Base-by-base conservation (phyloP, 1,284 basidiomycete genomes). In the Flammula alnicola region DNA sequence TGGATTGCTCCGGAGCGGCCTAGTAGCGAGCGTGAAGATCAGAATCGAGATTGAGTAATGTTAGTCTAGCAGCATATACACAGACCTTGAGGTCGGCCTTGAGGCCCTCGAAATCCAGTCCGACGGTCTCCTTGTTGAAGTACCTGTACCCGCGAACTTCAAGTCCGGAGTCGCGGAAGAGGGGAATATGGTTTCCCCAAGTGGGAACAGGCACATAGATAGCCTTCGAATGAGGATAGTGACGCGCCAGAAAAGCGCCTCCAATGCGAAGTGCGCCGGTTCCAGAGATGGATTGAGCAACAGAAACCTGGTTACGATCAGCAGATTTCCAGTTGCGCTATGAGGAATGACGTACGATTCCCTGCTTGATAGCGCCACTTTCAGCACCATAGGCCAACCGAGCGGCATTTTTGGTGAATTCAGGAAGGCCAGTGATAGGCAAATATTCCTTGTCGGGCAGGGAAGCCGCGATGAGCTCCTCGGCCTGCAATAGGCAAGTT, bases 251-350 rank as follows among this genome's bases (percentile, higher is more conserved):
- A 81, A 99, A 99, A 42, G 91, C 92, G 63, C 91, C 95, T 51
- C 93, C 96, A 72, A 99, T 95, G 58, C 97, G 86, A 55, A 99
- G 89, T 25, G 97, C 97, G 63, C 97, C 97, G 16, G 97, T 99
- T 27, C 97, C 97, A 22, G 96, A 98, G 71, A 99, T 97, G 52
- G 95, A 90, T 73, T 99, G 97, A 22, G 95, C 93, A 57, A 93
- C 83, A 33, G 97, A 88, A 63, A 97, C 79, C 93, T 95, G 31
- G 47, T 47, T 27, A 19, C 31, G 53, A 16, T 29, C 19, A 36
- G 27, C 4, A 6, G 23, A 22, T 17, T 49, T 26, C 19, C 12
- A 7, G 23, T 29, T 12, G 25, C 9, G 12, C 25, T 42, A 43
- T 32, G 46, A 40, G 20, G 29, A n/a, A 20, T 16, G 29, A 55